Evolutionary conservation across 2,329 filamentous ascomycete genomes (phyloP).

Genomic region (Xylariales sp.): DNA sequence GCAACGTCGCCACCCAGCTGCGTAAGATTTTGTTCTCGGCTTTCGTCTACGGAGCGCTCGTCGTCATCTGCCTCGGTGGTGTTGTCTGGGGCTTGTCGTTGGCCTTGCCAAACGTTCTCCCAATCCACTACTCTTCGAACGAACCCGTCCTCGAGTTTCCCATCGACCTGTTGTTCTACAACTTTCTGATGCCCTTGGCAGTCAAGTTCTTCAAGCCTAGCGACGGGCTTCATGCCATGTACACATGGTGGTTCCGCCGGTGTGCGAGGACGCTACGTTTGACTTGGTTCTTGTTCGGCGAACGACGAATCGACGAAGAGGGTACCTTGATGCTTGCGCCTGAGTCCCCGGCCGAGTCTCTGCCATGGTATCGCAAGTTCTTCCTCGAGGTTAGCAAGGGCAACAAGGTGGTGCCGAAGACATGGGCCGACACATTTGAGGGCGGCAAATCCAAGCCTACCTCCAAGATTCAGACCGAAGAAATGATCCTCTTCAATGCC

Average conservation of each 20-base stretch:
- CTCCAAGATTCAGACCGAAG: constrained; percentile 27
- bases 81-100: constrained; percentile 88
- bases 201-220: constrained; percentile 82
- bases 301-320: constrained; percentile 77
- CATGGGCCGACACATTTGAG: constrained; percentile 53
- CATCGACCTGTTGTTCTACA: constrained; percentile 91
- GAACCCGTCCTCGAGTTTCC: constrained; percentile 93
- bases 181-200: constrained; percentile 87
- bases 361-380: constrained; percentile 35
- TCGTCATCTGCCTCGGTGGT: constrained; percentile 88
- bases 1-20: constrained; percentile 86
- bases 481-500: constrained; percentile 31
- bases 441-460: constrained; percentile 41
- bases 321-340: constrained; percentile 52
- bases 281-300: constrained; percentile 89
- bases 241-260: constrained; percentile 91
- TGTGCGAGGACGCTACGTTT: constrained; percentile 77
- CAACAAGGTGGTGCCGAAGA: constrained; percentile 45
- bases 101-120: constrained; percentile 66
- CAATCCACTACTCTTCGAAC: constrained; percentile 89
- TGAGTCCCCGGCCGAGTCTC: constrained; percentile 25
- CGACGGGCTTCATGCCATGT: constrained; percentile 77
- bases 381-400: constrained; percentile 41
- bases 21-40: constrained; percentile 96
- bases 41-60: constrained; percentile 87